A percentile compares a stretch with the other conserved stretches of the same genome.
Conservation (phyloP, 768 basidiomycete species). For the Holtermanniella nyarrowii region DNA sequence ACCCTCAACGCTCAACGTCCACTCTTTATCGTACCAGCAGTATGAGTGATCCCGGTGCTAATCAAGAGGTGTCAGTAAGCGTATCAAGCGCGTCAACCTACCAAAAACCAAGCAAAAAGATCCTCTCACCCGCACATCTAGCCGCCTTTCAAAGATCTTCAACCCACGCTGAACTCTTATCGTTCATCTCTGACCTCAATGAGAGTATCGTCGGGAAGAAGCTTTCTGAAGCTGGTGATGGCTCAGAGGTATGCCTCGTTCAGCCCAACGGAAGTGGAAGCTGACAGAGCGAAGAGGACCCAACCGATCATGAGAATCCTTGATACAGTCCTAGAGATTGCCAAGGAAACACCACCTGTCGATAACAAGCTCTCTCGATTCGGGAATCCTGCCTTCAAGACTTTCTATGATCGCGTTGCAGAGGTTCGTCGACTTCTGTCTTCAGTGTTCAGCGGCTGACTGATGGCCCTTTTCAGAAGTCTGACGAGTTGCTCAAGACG, state of each 20-base stretch:
- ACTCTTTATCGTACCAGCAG: no score
- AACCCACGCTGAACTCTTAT: constrained; percentile 57
- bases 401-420: constrained; percentile 72
- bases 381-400: constrained; percentile 91
- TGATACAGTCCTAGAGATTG: constrained; percentile 56
- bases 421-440: constrained; percentile 46
- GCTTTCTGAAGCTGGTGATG: constrained; percentile 54
- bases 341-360: constrained; percentile 65
- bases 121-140: constrained; percentile 68
- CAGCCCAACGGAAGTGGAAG: no score
- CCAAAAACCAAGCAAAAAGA: constrained; percentile 47
- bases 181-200: constrained; percentile 67
- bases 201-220: constrained; percentile 64
- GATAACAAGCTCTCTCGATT: constrained; percentile 85
- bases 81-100: constrained; percentile 4
- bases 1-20: no score
- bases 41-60: no score
- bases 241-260: constrained; percentile 51
- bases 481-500: constrained; percentile 51
- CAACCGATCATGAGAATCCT: constrained; percentile 55
- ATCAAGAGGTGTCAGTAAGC: no score
- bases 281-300: constrained; percentile 60
- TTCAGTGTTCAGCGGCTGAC: not conserved
- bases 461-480: constrained; percentile 43
- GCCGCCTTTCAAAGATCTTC: constrained; percentile 66